Percentiles rank a stretch among this genome's conserved stretches.
phyloP scores from a whole-genome alignment of 2,329 filamentous ascomycete genomes.

The Gaeumannomyces tritici region DNA sequence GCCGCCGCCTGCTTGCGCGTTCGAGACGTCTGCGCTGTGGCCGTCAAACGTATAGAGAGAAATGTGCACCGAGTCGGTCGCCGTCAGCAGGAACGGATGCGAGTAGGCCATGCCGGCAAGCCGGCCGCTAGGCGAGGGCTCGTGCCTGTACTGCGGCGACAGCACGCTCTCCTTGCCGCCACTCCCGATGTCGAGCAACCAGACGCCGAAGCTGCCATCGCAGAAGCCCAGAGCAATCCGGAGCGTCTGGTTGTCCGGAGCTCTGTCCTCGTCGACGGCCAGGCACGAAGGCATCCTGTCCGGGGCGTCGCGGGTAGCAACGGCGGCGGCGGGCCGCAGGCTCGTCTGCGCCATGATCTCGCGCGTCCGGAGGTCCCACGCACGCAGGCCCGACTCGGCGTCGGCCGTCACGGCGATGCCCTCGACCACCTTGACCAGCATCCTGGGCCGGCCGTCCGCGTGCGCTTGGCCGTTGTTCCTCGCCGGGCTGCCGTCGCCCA shows the following conservation, averaged over 20 bases:
- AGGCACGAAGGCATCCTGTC: conserved; percentile 47
- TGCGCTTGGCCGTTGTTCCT: conserved; percentile 12
- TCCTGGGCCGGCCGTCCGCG: conserved; percentile 35
- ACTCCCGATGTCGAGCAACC: conserved; percentile 21
- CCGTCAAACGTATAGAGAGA: conserved; percentile 63
- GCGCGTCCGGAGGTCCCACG: conserved; percentile 64
- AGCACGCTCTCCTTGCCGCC: conserved; percentile 35
- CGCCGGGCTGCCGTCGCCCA: conserved; percentile 13
- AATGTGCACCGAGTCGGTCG: conserved; percentile 63
- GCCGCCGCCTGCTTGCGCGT: background rate
- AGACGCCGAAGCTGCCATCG: conserved; percentile 64
- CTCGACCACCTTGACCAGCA: conserved; percentile 69
- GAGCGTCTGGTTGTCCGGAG: conserved; percentile 31
- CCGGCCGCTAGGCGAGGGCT: conserved; percentile 51
- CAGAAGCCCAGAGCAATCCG: conserved; percentile 61
- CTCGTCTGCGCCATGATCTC: conserved; percentile 43
- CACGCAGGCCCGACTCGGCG: conserved; percentile 57
- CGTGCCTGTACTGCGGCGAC: conserved; percentile 44
- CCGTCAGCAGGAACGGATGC: conserved; percentile 68
- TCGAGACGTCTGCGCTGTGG: conserved; percentile 6
- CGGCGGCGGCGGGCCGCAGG: conserved; percentile 16
- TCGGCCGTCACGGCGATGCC: conserved; percentile 74
- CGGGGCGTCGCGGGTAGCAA: no score
- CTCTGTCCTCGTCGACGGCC: conserved; percentile 47
- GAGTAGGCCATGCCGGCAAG: conserved; percentile 63